Base-by-base conservation (phyloP, 1,284 basidiomycete species). In the Boletellus dicymbophilus region DNA sequence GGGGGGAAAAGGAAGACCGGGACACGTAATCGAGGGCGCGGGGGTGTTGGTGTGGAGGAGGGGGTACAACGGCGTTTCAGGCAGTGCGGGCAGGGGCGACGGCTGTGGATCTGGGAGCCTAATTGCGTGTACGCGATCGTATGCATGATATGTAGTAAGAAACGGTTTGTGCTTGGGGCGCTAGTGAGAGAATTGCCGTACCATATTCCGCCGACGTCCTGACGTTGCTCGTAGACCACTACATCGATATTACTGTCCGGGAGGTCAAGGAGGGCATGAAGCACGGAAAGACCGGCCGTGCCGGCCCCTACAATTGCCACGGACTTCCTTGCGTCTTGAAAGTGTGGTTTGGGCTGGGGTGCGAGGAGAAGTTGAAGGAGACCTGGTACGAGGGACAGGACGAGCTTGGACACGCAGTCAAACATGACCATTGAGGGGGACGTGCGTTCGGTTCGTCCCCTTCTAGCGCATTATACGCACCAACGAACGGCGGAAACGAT, bases 51-150 rank as follows among this genome's bases (percentile, higher is more conserved):
- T 80, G 53, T 61, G 74, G n/a, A 84, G 69, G 9, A 66, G 69
- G 5, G 79, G 79, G 52, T 83, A 84, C 11, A 82, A 54, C 1
- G 80, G 79, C 0, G 78, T 79, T 60, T 79, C 73, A 4, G 81
- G 80, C 3, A 83, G 66, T 3, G 62, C 57, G 22, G 79, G 79
- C 13, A 78, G 76, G 16, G 62, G 55, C 3, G 72, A 67, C 11
- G 72, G 65, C 5, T 66, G 54, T 18, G 68, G 64, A 49, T 82
- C 78, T 8, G 76, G 73, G 5, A 82, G 63, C 76, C 76, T 69
- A 48, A 26, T 5, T 22, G n/a, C n/a, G n/a, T n/a, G n/a, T n/a
- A n/a, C n/a, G n/a, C n/a, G n/a, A n/a, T n/a, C n/a, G n/a, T n/a
- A n/a, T n/a, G n/a, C n/a, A n/a, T n/a, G 39, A 6, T 16, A 11